Percentiles rank a stretch among this genome's conserved stretches.
Evolutionary conservation across 2,329 filamentous ascomycete species (phyloP).

Genomic region (Dendryphion nanum): DNA sequence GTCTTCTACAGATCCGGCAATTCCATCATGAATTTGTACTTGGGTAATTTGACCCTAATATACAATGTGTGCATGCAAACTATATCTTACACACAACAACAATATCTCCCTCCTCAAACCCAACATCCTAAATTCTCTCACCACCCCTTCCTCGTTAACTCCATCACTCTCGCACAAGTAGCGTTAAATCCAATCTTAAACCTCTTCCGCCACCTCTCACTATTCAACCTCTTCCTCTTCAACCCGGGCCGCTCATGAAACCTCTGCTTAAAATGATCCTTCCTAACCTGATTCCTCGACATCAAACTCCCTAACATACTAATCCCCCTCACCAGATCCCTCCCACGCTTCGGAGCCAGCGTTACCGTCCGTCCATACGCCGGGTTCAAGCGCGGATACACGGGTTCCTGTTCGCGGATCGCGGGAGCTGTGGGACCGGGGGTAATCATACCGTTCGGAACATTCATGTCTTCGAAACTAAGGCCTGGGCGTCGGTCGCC

Average conservation of each 20-base stretch:
- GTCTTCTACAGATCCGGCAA: too few relatives aligned
- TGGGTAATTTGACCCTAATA: too few relatives aligned
- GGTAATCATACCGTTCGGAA: conserved; percentile 7
- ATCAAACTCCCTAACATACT: conserved; percentile 42
- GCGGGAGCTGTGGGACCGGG: conserved; percentile 3
- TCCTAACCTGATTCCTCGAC: conserved; percentile 57
- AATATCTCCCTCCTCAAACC: too few relatives aligned
- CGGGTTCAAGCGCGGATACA: conserved; percentile 37
- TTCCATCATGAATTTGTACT: too few relatives aligned
- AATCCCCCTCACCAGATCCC: conserved; percentile 52
- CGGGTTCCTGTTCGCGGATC: conserved; percentile 10
- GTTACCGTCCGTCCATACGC: conserved; percentile 42
- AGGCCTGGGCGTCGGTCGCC: conserved; percentile 2
- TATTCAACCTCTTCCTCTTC: conserved; percentile 73
- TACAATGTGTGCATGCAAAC: too few relatives aligned
- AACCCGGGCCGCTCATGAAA: conserved; percentile 74
- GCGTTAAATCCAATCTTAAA: conserved; percentile 70
- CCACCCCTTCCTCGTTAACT: conserved; percentile 78
- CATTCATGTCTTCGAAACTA: conserved; percentile 20
- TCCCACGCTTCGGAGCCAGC: conserved; percentile 29
- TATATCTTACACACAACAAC: too few relatives aligned
- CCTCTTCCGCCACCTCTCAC: conserved; percentile 65
- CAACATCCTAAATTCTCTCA: too few relatives aligned
- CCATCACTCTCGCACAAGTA: conserved; percentile 62
- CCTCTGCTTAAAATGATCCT: conserved; percentile 58